Conservation (phyloP, 1,284 basidiomycete genomes). For the Austroboletus niveus region DNA sequence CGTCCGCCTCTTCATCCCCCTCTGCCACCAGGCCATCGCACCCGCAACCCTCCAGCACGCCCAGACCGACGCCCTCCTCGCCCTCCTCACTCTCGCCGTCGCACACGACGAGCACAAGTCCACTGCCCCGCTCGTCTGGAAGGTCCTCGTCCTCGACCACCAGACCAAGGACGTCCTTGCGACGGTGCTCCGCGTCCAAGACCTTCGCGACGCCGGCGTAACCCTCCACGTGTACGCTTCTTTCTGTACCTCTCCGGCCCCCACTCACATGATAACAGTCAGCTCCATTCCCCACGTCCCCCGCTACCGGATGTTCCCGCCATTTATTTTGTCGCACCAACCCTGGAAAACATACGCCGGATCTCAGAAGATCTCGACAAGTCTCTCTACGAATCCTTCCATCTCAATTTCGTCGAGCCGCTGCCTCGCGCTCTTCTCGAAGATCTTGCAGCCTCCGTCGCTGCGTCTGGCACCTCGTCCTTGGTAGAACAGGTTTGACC, state of each 20-base stretch:
- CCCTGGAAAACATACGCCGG: conserved; percentile 80
- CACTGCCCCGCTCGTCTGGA: conserved; percentile 89
- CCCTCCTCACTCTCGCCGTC: conserved; percentile 60
- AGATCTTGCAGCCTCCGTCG: conserved; percentile 89
- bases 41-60: conserved; percentile 66
- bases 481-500: conserved; percentile 70
- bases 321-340: conserved; percentile 95
- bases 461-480: conserved; percentile 82
- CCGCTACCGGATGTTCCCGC: conserved; percentile 94
- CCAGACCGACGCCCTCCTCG: conserved; percentile 74
- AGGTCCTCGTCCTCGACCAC: conserved; percentile 93
- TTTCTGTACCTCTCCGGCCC: not conserved
- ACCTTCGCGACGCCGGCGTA: conserved; percentile 93
- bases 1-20: not conserved
- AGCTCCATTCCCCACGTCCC: conserved; percentile 88
- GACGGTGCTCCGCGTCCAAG: conserved; percentile 93
- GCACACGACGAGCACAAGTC: conserved; percentile 36
- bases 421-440: conserved; percentile 87
- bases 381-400: conserved; percentile 88
- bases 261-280: conserved; percentile 48
- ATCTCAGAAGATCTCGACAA: conserved; percentile 90
- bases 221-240: conserved; percentile 88
- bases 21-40: conserved; percentile 20
- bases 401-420: conserved; percentile 94
- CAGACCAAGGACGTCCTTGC: conserved; percentile 95